Conservation (phyloP, 352 stramenopile genomes). For the Phytopythium aichiense region DNA sequence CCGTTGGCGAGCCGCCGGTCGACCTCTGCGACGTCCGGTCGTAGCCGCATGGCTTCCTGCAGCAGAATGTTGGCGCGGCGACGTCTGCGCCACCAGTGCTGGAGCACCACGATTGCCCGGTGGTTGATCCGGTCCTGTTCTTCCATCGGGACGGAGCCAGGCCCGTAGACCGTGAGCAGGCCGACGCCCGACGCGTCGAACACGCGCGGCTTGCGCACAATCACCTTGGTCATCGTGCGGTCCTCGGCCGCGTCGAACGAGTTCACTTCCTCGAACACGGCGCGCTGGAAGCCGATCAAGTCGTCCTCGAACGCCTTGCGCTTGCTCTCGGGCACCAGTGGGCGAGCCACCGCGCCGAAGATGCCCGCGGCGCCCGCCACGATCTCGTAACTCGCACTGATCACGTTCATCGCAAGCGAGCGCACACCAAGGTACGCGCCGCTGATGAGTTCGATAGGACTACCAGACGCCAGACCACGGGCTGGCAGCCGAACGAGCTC, state of each 20-base stretch:
- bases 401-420: constrained; percentile 86
- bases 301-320: constrained; percentile 82
- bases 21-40: constrained; percentile 32
- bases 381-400: constrained; percentile 88
- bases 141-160: constrained; percentile 84
- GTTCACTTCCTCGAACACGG: constrained; percentile 86
- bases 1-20: constrained; percentile 22
- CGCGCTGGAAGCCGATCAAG: constrained; percentile 79
- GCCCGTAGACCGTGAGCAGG: constrained; percentile 77
- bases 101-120: constrained; percentile 68
- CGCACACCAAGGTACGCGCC: constrained; percentile 80
- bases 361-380: constrained; percentile 77
- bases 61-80: constrained; percentile 57
- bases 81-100: constrained; percentile 82
- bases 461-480: constrained; percentile 74
- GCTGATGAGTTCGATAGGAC: constrained; percentile 78
- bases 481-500: constrained; percentile 78
- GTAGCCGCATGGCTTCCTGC: constrained; percentile 56
- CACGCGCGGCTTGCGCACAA: constrained; percentile 77
- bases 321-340: constrained; percentile 65
- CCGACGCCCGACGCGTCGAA: constrained; percentile 75
- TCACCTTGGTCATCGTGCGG: constrained; percentile 84
- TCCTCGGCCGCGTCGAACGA: constrained; percentile 84
- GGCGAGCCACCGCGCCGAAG: constrained; percentile 62
- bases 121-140: constrained; percentile 86